Evolutionary conservation across 768 basidiomycete genomes (phyloP), one percentile per base, ranked within the genome.

Genomic region (Lactarius quietus): DNA sequence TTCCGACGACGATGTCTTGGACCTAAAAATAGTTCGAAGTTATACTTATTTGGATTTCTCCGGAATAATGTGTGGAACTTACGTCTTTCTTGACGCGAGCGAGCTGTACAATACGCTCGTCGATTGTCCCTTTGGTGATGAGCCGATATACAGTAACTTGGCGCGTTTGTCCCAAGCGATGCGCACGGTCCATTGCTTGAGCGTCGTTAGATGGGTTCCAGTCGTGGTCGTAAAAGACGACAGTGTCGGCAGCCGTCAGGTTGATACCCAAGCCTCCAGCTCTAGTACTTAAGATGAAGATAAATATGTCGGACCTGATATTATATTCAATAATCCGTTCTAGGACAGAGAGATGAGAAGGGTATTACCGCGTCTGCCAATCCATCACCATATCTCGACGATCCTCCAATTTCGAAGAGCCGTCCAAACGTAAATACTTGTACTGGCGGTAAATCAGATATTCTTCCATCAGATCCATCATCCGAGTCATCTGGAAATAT

Each of bases 391-490:
- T 98, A 75, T 98, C 97, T 63, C 97, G 84, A 70, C 97, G 83
- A 74, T 99, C 97, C 70, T 95, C 94, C 60, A 99, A 82, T 70
- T 95, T 94, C 33, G 94, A 96, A 1, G 91, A 91, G 41, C 95
- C 95, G 76, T 98, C 95, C 62, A 98, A 78, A 41, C 95, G 84
- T 20, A 97, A 79, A 73, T 98, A 97, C 76, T 94, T 95, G 81
- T 94, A 94, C 75, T 98, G 95, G 2, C 96, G 88, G 78, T 91
- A 97, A 64, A 97, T 93, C 66, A 99, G 82, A 74, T 98, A 99
- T 74, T 98, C 97, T 76, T 98, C 97, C 86, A 98, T 95, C 57
- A 98, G 80, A 74, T 98, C 95, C 89, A 99, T 97, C 97, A 98
- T 99, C 65, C 90, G 86, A 15, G 96, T 98, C 97, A 99, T 99